These are phyloP conservation scores for Solanum hybrid DNA, from an alignment of 305 asterid species.

Conservation along the genomic window DNA sequence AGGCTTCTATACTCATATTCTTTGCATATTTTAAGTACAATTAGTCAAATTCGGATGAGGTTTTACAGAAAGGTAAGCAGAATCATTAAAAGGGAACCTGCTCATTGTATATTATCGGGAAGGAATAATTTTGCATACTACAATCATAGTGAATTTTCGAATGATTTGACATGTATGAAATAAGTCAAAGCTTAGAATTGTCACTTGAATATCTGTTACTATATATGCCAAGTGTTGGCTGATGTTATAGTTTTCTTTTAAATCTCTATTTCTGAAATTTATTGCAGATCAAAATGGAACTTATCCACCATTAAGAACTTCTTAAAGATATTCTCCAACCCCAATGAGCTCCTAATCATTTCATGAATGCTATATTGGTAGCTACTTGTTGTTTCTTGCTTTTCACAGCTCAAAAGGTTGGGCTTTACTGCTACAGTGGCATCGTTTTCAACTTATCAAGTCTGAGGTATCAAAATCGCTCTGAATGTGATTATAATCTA, in stretches of 20 bases:
- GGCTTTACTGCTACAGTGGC: conserved; percentile 11
- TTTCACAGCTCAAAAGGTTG: conserved; percentile 71
- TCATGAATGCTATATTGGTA: not conserved
- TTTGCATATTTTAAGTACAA: not conserved
- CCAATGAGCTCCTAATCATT: not conserved
- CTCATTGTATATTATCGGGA: not conserved
- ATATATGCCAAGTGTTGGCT: not conserved
- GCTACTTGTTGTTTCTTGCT: conserved; percentile 1
- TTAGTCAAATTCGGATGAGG: not conserved
- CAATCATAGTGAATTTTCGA: not conserved
- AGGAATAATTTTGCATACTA: not conserved
- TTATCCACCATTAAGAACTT: conserved; percentile 50
- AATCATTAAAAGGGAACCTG: not conserved
- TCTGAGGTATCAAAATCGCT: not conserved
- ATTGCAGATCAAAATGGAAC: conserved; percentile 74
- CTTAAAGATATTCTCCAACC: conserved; percentile 29
- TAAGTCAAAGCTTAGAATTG: not conserved
- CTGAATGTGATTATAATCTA: conserved; percentile 2
- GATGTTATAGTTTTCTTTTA: conserved; percentile 6
- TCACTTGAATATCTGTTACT: not conserved
- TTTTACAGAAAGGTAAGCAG: not conserved
- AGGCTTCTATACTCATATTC: not conserved
- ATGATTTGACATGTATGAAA: conserved; percentile 8
- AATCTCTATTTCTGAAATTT: conserved; percentile 2
- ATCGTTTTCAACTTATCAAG: not conserved